Conservation (phyloP, 2,329 filamentous ascomycete genomes). For the Parafenestella ontariensis region DNA sequence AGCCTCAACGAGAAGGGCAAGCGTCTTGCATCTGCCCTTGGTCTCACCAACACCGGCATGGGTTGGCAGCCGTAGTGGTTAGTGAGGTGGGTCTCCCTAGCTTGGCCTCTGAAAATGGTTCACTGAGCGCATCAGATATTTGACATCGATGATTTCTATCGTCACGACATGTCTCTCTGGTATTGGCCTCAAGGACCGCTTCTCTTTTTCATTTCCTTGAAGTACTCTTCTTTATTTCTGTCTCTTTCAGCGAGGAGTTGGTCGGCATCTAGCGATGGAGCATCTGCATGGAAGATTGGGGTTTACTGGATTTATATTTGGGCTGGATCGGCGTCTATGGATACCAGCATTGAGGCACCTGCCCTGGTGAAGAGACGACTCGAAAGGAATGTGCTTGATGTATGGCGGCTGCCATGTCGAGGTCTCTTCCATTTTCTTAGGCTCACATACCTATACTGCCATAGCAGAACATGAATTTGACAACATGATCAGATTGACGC, state of each 20-base stretch:
- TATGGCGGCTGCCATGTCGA: slow-evolving; percentile 2
- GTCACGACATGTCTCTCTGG: background rate
- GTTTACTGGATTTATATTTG: slow-evolving; percentile 14
- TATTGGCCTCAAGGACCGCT: background rate
- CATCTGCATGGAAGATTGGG: slow-evolving; percentile 19
- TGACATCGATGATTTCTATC: background rate
- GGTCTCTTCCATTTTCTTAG: background rate
- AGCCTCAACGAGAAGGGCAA: slow-evolving; percentile 42
- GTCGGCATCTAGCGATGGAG: slow-evolving; percentile 20
- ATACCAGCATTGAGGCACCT: background rate
- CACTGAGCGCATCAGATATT: slow-evolving; percentile 9
- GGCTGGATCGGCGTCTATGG: slow-evolving; percentile 15
- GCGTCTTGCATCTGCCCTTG: slow-evolving; percentile 32
- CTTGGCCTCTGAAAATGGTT: slow-evolving; percentile 12
- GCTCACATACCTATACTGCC: background rate
- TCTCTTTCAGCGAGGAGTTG: slow-evolving; percentile 35
- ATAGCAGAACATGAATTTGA: background rate
- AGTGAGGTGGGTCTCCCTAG: slow-evolving; percentile 30
- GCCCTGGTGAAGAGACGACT: background rate
- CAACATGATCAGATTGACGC: background rate
- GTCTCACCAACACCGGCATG: slow-evolving; percentile 37
- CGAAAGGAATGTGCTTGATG: background rate
- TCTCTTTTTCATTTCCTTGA: slow-evolving; percentile 12
- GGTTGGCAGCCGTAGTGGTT: slow-evolving; percentile 46
- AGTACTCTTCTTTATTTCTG: slow-evolving; percentile 4